Evolutionary conservation across 2,329 filamentous ascomycete genomes (phyloP).

Genomic region (Cryphonectria carpinicola): DNA sequence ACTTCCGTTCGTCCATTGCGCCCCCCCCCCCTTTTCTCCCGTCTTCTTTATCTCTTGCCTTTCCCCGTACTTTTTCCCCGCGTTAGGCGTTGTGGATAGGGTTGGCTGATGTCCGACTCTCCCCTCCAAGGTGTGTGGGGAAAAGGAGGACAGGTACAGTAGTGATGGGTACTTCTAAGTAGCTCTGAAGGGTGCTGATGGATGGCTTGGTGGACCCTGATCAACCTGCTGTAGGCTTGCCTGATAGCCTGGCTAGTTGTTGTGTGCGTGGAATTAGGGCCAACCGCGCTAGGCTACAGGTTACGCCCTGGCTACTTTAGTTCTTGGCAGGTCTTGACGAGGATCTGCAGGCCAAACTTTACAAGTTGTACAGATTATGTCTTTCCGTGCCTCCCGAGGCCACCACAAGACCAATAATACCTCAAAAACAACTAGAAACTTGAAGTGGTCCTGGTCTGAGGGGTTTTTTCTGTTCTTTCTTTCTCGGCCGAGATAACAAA

Average conservation of each 20-base stretch:
- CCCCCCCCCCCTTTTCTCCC: too few species aligned
- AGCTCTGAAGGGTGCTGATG: not conserved
- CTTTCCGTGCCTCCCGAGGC: too few species aligned
- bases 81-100: not conserved
- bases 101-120: not conserved
- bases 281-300: not conserved
- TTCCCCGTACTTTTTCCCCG: not conserved
- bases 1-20: slow-evolving; percentile 23
- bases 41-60: not conserved
- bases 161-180: not conserved
- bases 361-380: not conserved
- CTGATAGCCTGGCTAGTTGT: not conserved
- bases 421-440: not conserved
- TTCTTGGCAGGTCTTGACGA: not conserved
- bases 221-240: not conserved
- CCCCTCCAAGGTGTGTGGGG: slow-evolving; percentile 16
- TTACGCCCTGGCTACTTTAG: too few species aligned
- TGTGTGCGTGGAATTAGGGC: not conserved
- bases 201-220: not conserved
- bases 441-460: not conserved
- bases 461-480: not conserved
- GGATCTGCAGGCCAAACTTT: not conserved
- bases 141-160: not conserved
- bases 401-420: not conserved
- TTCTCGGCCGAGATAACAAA: not conserved